phyloP scores from a whole-genome alignment of 805 yeast species.

The Danielia reshetovae region DNA sequence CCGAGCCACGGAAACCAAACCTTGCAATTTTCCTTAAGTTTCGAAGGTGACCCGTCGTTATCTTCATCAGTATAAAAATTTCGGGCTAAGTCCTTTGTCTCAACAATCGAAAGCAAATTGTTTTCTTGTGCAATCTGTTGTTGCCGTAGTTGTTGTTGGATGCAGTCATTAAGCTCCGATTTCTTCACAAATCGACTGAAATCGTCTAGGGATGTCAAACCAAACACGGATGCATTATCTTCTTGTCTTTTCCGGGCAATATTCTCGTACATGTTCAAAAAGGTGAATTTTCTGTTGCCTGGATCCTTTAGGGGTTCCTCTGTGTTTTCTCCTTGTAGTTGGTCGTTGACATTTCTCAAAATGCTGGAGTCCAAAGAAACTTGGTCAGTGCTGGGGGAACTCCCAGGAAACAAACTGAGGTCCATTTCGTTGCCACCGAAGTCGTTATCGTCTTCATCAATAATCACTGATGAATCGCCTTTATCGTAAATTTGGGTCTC shows the following conservation, averaged over 20 bases:
- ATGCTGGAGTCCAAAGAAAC: constrained; percentile 4
- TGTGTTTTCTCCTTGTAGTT: neutral
- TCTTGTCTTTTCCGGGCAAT: neutral
- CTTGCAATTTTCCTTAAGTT: neutral
- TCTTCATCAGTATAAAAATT: constrained; percentile 24
- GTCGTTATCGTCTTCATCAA: neutral
- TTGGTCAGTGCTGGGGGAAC: neutral
- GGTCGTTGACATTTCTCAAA: neutral
- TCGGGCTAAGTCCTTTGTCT: constrained; percentile 21
- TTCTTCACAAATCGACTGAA: constrained; percentile 29
- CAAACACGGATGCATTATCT: constrained; percentile 23
- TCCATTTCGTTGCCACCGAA: neutral
- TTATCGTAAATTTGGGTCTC: neutral
- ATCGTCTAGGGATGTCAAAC: constrained; percentile 31
- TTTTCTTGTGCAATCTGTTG: constrained; percentile 10
- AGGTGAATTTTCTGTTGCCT: constrained; percentile 7
- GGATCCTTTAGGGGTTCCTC: neutral
- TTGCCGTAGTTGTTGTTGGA: constrained; percentile 18
- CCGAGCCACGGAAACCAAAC: neutral
- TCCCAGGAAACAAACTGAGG: neutral
- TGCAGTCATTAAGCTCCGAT: constrained; percentile 31
- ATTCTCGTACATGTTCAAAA: constrained; percentile 10
- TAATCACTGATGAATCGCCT: neutral
- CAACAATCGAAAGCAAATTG: constrained; percentile 24
- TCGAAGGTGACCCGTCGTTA: neutral